Conservation (phyloP, 495 filamentous ascomycete species). For the Xylaria castorea region DNA sequence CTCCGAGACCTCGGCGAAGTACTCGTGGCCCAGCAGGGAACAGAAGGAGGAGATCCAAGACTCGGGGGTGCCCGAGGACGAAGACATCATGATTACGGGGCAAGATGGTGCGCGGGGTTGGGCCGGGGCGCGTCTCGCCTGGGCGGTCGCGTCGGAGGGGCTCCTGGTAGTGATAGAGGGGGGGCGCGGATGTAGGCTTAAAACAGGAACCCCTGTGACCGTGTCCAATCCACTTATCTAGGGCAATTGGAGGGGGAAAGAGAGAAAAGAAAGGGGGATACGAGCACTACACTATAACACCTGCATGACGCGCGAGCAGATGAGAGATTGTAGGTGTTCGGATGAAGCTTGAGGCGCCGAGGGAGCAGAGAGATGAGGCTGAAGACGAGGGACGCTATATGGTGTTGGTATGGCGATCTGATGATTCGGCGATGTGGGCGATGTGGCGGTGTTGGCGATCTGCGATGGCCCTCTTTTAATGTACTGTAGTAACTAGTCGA, state of each 20-base stretch:
- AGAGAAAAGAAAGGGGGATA: neutral
- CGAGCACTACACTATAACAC: conserved; percentile 21
- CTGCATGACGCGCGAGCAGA: conserved; percentile 26
- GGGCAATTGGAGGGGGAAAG: conserved; percentile 5
- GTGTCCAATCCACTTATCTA: conserved; percentile 9
- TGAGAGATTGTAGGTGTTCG: neutral
- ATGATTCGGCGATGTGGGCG: neutral
- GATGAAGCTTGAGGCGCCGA: neutral
- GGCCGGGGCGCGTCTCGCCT: conserved; percentile 3
- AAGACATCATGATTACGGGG: conserved; percentile 54
- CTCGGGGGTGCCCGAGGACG: conserved; percentile 85
- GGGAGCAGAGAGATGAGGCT: neutral
- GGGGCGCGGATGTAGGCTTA: neutral
- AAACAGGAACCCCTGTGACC: conserved; percentile 10
- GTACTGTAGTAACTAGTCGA: neutral
- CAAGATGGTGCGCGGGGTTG: neutral
- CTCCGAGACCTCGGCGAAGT: conserved; percentile 97
- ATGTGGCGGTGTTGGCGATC: neutral
- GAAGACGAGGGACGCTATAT: neutral
- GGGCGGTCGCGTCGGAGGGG: conserved; percentile 19
- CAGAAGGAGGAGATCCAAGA: conserved; percentile 99
- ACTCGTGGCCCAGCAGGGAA: conserved; percentile 93
- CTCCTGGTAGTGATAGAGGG: neutral
- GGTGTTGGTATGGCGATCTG: neutral
- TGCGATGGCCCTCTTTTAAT: neutral